Evolutionary conservation across 1,139 yeast genomes (phyloP), one percentile per base, ranked within the genome.

Genomic region (Torulaspora globosa): DNA sequence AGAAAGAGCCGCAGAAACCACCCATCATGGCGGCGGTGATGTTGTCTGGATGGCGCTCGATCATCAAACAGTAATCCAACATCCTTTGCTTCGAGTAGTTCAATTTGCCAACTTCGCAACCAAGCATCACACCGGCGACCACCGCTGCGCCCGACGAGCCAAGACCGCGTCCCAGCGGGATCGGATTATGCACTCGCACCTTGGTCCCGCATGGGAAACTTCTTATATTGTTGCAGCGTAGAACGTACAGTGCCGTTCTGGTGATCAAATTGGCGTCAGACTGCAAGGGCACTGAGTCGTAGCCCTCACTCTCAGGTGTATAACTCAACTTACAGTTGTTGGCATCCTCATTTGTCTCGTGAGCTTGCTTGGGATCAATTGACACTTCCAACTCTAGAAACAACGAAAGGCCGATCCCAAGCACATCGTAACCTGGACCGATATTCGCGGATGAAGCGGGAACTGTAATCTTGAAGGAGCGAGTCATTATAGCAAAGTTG

Each of bases 91-190:
- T 90, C 45, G 82, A 72, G 52, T 88, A 78, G 1, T 78, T 80
- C 39, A 92, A 72, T 47, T 78, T 74, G 19, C 94, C 97, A 23
- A 89, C 73, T 57, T 83, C 92, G 62, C 86, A 87, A 36, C 95
- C 98, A 34, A 92, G 74, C 70, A 89, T 74, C n/a, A 86, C 92
- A 56, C 98, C 98, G 11, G 95, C 97, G 21, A 92, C 97, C 31
- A 92, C 96, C 32, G 98, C 98, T 9, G 97, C 96, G 40, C 97
- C 98, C n/a, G 95, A 85, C 1, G 97, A 90, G 1, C 98, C 98
- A 50, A 92, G 75, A 7, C 98, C 98, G 65, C 98, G 81, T 26
- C 98, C 97, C 52, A 92, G 73, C 5, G 98, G 97, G 56, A 92
- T 89, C 26, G 97, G 96, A 68, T 92, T 92, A 50, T 72, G 74